A percentile compares a stretch with the other conserved stretches of the same genome.
phyloP scores from a whole-genome alignment of 805 yeast species.

The Candida sithepensis region DNA sequence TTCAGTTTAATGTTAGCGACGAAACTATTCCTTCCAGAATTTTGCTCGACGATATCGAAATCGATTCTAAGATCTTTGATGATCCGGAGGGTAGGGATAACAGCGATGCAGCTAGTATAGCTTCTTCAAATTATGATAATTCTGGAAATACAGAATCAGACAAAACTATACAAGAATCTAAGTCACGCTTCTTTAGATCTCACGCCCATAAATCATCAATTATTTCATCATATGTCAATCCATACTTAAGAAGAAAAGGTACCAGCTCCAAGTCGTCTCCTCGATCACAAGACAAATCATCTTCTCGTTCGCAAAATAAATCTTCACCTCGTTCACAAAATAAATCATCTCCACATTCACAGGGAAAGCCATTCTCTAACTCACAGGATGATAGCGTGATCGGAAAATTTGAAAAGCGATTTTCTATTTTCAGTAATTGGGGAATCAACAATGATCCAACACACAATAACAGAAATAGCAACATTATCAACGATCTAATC shows the following conservation, averaged over 20 bases:
- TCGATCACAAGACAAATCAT: too few relatives aligned
- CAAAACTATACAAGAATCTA: not conserved
- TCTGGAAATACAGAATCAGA: not conserved
- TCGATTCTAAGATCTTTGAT: not conserved
- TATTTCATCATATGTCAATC: conserved; percentile 4
- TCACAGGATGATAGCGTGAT: too few relatives aligned
- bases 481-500: conserved; percentile 9
- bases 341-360: too few relatives aligned
- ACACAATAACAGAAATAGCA: conserved; percentile 9
- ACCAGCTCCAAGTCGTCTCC: not conserved
- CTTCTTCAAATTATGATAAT: conserved; percentile 6
- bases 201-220: not conserved
- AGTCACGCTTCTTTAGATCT: not conserved
- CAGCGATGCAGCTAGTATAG: conserved; percentile 2
- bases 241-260: conserved; percentile 1
- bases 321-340: too few relatives aligned
- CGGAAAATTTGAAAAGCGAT: conserved; percentile 5
- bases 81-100: not conserved
- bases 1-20: not conserved
- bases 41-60: not conserved
- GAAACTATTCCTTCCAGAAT: not conserved
- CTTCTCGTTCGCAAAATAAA: too few relatives aligned
- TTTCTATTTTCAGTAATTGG: conserved; percentile 11
- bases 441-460: conserved; percentile 5
- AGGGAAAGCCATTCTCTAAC: not conserved